Conservation (phyloP, 1,284 basidiomycete genomes). For the Ceratobasidium sp. region DNA sequence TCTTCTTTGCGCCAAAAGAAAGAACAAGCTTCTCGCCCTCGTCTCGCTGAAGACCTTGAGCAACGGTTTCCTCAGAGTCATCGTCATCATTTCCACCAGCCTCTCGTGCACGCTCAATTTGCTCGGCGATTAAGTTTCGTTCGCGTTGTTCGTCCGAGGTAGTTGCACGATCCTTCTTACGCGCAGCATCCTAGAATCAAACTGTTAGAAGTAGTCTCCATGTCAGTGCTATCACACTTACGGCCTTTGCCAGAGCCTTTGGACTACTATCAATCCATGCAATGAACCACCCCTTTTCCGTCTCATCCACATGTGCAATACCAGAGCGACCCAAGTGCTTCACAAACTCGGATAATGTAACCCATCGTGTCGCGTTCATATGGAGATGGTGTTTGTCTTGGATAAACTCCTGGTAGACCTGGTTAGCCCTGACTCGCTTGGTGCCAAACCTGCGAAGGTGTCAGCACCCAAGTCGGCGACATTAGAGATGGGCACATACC, state of each 20-base stretch:
- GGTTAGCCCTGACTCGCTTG: conserved; percentile 92
- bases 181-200: conserved; percentile 74
- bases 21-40: conserved; percentile 77
- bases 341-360: conserved; percentile 93
- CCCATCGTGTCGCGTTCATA: conserved; percentile 99
- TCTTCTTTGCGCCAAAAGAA: conserved; percentile 58
- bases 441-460: conserved; percentile 77
- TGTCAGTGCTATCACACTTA: conserved; percentile 55
- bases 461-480: conserved; percentile 4
- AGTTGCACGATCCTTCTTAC: conserved; percentile 92
- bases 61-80: conserved; percentile 54
- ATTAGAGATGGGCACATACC: conserved; percentile 59
- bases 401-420: conserved; percentile 98
- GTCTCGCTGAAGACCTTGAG: conserved; percentile 75
- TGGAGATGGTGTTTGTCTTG: conserved; percentile 94
- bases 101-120: conserved; percentile 85
- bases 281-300: conserved; percentile 97
- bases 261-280: conserved; percentile 97
- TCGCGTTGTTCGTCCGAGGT: conserved; percentile 96
- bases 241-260: conserved; percentile 90
- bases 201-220: conserved; percentile 30
- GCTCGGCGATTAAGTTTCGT: conserved; percentile 88
- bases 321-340: conserved; percentile 91
- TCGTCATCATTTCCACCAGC: conserved; percentile 56
- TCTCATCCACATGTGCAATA: conserved; percentile 93